A percentile compares a stretch with the other conserved stretches of the same genome.
These are phyloP conservation scores for Trypanosoma mega DNA, from an alignment of 208 protist species.

Conservation along the genomic window DNA sequence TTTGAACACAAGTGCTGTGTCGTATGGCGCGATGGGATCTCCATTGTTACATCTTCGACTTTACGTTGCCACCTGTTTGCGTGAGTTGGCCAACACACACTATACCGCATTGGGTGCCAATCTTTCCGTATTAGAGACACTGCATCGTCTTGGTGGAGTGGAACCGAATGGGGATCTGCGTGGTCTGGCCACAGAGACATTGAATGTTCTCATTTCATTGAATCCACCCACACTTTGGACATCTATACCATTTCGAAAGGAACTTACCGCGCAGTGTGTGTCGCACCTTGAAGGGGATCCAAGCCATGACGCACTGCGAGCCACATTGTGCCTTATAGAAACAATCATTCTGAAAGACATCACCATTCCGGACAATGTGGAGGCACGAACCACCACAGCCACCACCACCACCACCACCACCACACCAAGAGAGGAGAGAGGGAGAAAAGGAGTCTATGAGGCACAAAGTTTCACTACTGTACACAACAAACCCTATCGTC, in stretches of 20 bases:
- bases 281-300: slow-evolving; percentile 9
- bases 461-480: neutral
- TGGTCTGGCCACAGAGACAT: slow-evolving; percentile 10
- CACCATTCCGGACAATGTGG: too few species aligned
- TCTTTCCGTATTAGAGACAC: slow-evolving; percentile 2
- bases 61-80: slow-evolving; percentile 10
- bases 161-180: slow-evolving; percentile 16
- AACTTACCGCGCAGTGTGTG: slow-evolving; percentile 2
- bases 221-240: neutral
- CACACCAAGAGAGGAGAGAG: too few species aligned
- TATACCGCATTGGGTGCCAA: neutral
- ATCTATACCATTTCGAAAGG: slow-evolving; percentile 8
- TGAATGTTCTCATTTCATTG: slow-evolving; percentile 6
- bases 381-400: too few species aligned
- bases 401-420: too few species aligned
- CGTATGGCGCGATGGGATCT: neutral
- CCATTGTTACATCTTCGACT: slow-evolving; percentile 1
- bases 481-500: neutral
- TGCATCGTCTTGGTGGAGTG: neutral
- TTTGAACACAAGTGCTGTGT: too few species aligned
- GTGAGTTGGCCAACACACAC: slow-evolving; percentile 23
- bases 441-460: too few species aligned
- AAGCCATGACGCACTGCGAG: slow-evolving; percentile 9
- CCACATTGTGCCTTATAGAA: slow-evolving; percentile 20
- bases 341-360: slow-evolving; percentile 20